phyloP scores from a whole-genome alignment of 225 moss, liverwort and hornwort genomes.

The Climacium dendroides region DNA sequence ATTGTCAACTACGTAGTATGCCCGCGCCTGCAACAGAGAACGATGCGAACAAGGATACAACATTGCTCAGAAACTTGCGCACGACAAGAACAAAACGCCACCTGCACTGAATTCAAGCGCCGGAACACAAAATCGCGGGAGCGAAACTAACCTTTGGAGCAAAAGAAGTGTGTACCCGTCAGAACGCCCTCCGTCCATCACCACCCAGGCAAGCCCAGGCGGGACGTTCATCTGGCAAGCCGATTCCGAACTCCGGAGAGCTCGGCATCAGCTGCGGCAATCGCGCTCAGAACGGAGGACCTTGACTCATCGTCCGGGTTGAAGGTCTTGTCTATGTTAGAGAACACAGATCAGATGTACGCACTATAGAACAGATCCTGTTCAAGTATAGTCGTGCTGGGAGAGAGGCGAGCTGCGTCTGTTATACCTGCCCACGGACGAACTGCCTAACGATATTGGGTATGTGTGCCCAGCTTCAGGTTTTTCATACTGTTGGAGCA shows the following conservation, averaged over 20 bases:
- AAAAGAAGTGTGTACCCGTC: background rate
- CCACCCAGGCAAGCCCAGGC: background rate
- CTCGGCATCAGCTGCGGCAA: background rate
- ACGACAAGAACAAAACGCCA: background rate
- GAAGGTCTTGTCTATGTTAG: background rate
- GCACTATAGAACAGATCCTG: background rate
- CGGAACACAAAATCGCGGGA: background rate
- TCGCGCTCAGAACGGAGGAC: background rate
- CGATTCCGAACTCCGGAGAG: rapidly evolving
- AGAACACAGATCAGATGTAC: background rate
- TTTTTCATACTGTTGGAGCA: background rate
- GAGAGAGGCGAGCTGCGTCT: rapidly evolving
- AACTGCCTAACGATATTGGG: background rate
- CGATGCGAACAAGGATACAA: background rate
- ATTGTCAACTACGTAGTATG: background rate
- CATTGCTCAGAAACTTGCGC: background rate
- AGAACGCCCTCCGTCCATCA: background rate
- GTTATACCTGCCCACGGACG: background rate
- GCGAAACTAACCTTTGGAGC: background rate
- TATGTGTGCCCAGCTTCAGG: background rate
- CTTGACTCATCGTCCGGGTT: background rate
- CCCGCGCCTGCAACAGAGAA: background rate
- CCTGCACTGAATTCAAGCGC: background rate
- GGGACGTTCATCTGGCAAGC: background rate
- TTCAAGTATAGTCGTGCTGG: background rate